Percentiles rank a stretch among this genome's conserved stretches.
phyloP scores from a whole-genome alignment of 768 basidiomycete species.

The Tulasnella sp. region DNA sequence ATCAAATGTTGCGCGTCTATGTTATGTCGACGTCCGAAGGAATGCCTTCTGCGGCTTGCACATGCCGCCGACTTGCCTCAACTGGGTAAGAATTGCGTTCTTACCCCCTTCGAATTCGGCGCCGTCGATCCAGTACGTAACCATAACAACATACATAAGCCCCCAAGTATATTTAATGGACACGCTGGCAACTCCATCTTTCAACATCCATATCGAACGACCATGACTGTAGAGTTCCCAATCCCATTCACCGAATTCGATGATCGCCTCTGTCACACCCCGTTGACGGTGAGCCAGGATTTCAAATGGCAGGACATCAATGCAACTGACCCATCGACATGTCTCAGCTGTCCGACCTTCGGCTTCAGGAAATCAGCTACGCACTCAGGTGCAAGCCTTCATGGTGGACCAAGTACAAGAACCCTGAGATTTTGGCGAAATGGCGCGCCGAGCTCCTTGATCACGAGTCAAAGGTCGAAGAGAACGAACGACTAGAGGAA shows the following conservation, averaged over 20 bases:
- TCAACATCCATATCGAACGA: not conserved
- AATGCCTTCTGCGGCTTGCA: not conserved
- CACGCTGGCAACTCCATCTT: not conserved
- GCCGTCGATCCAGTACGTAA: not conserved
- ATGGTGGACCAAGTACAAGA: conserved; percentile 27
- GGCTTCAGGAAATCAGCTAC: conserved; percentile 1
- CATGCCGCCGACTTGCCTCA: not conserved
- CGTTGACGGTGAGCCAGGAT: not conserved
- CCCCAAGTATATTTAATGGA: not conserved
- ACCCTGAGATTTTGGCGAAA: conserved; percentile 23
- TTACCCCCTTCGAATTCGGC: not conserved
- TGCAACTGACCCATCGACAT: not conserved
- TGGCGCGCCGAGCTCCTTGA: conserved; percentile 21
- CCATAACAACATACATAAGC: not conserved
- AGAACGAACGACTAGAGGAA: not conserved
- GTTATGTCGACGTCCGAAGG: not conserved
- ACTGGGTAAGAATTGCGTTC: not conserved
- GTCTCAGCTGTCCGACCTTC: not conserved
- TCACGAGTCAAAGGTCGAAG: not conserved
- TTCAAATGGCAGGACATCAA: not conserved
- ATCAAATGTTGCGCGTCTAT: no score
- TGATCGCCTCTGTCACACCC: not conserved
- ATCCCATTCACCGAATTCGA: not conserved
- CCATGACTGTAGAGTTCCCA: not conserved
- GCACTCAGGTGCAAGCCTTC: conserved; percentile 29